Conservation (phyloP, 2,329 filamentous ascomycete species). For the Talaromyces sp. region DNA sequence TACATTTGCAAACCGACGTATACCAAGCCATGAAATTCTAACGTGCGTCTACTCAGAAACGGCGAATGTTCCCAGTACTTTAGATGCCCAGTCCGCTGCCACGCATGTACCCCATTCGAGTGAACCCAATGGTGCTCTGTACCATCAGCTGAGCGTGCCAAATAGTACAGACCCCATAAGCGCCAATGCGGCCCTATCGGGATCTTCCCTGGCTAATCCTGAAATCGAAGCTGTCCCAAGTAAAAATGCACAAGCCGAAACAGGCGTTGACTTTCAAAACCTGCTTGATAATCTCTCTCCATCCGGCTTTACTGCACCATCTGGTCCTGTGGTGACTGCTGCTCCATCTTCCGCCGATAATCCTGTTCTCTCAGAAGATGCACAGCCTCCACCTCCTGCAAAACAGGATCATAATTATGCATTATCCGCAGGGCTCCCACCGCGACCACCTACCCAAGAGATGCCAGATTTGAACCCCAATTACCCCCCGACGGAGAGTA, state of each 20-base stretch:
- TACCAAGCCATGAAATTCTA: constrained; percentile 2
- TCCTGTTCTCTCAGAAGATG: constrained; percentile 25
- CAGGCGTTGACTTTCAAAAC: constrained; percentile 45
- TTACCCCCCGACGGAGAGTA: constrained; percentile 35
- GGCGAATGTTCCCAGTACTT: not conserved
- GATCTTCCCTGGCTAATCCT: not conserved
- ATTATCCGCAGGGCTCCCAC: constrained; percentile 33
- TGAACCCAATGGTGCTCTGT: not conserved
- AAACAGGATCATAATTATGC: not conserved
- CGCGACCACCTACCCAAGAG: constrained; percentile 43
- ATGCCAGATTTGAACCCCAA: constrained; percentile 36
- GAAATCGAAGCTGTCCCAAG: constrained; percentile 17
- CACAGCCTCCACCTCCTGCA: constrained; percentile 21
- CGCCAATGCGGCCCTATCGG: no score
- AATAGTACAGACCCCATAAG: not conserved
- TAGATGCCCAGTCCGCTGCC: not conserved
- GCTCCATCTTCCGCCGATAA: constrained; percentile 23
- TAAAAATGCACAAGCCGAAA: constrained; percentile 21
- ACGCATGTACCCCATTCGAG: not conserved
- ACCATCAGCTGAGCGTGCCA: not conserved
- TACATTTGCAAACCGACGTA: not conserved
- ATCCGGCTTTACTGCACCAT: constrained; percentile 25
- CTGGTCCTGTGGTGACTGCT: constrained; percentile 23
- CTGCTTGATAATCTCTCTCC: constrained; percentile 46
- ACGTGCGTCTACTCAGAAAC: constrained; percentile 5